Evolutionary conservation across 805 yeast species (phyloP), one percentile per base, ranked within the genome.

Genomic region (Candida ficus): DNA sequence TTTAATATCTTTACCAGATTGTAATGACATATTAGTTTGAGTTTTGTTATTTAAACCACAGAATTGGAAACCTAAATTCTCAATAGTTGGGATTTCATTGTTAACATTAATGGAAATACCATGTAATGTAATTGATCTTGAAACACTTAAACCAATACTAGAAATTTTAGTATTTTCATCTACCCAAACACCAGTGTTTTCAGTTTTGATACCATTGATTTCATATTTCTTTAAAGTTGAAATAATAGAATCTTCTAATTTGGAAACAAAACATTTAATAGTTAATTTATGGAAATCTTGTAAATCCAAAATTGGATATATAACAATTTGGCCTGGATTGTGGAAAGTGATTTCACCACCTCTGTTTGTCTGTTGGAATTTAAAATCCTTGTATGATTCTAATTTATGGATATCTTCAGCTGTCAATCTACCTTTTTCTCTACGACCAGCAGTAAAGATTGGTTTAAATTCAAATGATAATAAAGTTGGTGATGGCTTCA

Each of bases 301-400:
- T 39, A 93, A 65, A 58, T 93, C 90, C 23, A 85, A 39, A 1
- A 93, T 71, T 10, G 93, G 80, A 56, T 91, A 93, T 5, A 87
- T 78, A 2, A 90, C 96, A 29, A 88, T 57, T 61, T 93, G 99
- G 0, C 99, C 99, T 1, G 93, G 84, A 0, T 98, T 98, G 64
- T 93, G 99, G 69, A 86, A 93, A 0, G 99, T 93, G 1, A 93
- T 78, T 58, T 93, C 95, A 0, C 99, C 99, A 13, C 99, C 99
- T 46, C 99, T 68, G 39, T 78, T 78, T 0, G 93, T 75, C 52
- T 86, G 91, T n/a, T 80, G 73, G 54, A 78, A 85, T 23, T 70
- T 70, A 13, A 89, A 82, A n/a, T 71, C 71, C 30, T 67, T n/a
- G 10, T 33, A 30, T 43, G 22, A 35, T 53, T 49, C 57, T 65